A percentile compares a stretch with the other conserved stretches of the same genome.
Conservation (phyloP, 176 grass and related monocot genomes). For the Miscanthus lutarioriparius region DNA sequence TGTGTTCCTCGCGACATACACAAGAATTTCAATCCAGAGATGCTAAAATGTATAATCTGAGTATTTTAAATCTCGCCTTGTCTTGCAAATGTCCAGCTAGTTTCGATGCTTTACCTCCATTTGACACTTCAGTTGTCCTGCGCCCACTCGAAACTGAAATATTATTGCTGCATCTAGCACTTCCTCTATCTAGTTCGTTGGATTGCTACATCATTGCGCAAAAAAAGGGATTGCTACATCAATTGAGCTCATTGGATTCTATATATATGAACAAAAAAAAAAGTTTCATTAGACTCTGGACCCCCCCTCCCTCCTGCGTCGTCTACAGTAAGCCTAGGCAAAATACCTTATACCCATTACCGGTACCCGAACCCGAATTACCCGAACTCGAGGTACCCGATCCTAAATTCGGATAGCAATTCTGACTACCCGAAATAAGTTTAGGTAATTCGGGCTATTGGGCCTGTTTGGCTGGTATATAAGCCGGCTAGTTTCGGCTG, state of each 20-base stretch:
- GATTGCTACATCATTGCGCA: too few relatives aligned
- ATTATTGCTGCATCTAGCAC: neutral
- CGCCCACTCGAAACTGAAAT: neutral
- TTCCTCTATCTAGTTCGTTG: neutral
- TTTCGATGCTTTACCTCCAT: neutral
- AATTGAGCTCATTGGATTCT: neutral
- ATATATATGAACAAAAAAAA: neutral
- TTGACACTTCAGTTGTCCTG: neutral
- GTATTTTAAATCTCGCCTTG: neutral
- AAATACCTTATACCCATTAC: too few relatives aligned
- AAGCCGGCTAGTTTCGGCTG: too few relatives aligned
- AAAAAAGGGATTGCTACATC: neutral
- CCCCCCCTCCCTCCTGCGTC: too few relatives aligned
- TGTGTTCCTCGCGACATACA: constrained; percentile 21
- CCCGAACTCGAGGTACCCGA: too few relatives aligned
- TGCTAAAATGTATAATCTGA: constrained; percentile 48
- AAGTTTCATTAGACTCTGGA: neutral
- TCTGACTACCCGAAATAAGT: too few relatives aligned
- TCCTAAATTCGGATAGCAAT: too few relatives aligned
- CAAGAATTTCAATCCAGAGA: constrained; percentile 41
- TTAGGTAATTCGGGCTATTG: too few relatives aligned
- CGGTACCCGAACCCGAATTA: too few relatives aligned
- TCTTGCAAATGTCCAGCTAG: neutral
- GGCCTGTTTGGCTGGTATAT: too few relatives aligned
- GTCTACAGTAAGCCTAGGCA: too few relatives aligned